These are phyloP conservation scores for Litsea cubeba DNA, from an alignment of 164 flowering plant species.

Conservation along the genomic window DNA sequence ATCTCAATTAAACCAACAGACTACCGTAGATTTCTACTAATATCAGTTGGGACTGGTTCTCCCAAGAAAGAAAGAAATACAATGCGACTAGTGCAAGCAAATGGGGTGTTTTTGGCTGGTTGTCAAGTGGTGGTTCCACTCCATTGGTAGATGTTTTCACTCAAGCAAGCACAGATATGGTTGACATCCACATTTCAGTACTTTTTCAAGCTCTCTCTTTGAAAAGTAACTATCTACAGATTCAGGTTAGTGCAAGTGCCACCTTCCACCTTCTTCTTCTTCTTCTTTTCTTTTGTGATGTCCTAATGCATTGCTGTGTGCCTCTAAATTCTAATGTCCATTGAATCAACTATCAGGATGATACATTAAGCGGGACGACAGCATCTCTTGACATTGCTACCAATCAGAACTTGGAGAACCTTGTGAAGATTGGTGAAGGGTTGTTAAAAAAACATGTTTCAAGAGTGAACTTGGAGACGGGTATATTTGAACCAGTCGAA, in stretches of 20 bases:
- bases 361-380: conserved; percentile 18
- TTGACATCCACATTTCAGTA: conserved; percentile 27
- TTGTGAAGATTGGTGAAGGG: conserved; percentile 27
- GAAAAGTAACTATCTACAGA: conserved; percentile 29
- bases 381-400: conserved; percentile 29
- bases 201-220: conserved; percentile 32
- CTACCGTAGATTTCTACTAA: conserved; percentile 37
- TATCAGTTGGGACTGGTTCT: conserved; percentile 60
- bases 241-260: conserved; percentile 28
- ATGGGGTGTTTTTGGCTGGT: conserved; percentile 55
- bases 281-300: no score
- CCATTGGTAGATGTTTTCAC: conserved; percentile 34
- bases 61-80: conserved; percentile 31
- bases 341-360: conserved; percentile 15
- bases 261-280: background rate
- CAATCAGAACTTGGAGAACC: conserved; percentile 30
- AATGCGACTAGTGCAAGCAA: conserved; percentile 35
- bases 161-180: conserved; percentile 39
- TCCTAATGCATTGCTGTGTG: no score
- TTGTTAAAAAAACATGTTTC: conserved; percentile 35
- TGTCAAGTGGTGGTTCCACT: conserved; percentile 17
- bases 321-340: no score
- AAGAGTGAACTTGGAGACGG: conserved; percentile 30
- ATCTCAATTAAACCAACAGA: conserved; percentile 36
- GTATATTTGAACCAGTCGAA: conserved; percentile 16